Percentiles rank a stretch among this genome's conserved stretches.
phyloP scores from a whole-genome alignment of 2,329 filamentous ascomycete species.

The Microcyclospora pomicola region DNA sequence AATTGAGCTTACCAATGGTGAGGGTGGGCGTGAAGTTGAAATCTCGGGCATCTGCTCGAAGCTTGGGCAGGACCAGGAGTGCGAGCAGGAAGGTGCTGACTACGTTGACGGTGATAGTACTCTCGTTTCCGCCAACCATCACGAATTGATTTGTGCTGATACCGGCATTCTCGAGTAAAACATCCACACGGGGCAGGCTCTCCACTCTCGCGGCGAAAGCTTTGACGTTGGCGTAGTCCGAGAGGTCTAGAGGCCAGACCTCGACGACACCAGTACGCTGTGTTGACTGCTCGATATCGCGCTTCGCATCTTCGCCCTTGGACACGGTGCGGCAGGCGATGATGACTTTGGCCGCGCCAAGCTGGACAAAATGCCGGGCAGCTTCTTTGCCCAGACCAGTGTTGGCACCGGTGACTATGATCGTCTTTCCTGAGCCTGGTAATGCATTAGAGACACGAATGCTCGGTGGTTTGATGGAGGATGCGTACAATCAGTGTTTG shows the following conservation, averaged over 20 bases:
- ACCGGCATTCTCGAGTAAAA: conserved; percentile 27
- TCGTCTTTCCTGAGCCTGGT: conserved; percentile 19
- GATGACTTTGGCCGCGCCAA: conserved; percentile 30
- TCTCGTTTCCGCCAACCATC: conserved; percentile 33
- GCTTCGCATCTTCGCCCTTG: conserved; percentile 33
- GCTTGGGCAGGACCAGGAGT: conserved; percentile 37
- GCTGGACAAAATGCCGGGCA: conserved; percentile 27
- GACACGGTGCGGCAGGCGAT: conserved; percentile 29
- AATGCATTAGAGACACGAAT: conserved; percentile 3
- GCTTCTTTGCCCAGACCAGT: conserved; percentile 35
- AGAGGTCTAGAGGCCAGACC: conserved; percentile 35
- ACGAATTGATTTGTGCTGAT: conserved; percentile 18
- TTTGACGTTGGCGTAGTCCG: conserved; percentile 25
- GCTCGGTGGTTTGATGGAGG: conserved; percentile 12
- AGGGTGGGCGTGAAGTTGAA: conserved; percentile 23
- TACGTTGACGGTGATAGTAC: conserved; percentile 38
- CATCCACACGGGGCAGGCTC: conserved; percentile 22
- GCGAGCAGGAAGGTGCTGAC: conserved; percentile 39
- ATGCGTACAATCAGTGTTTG: conserved; percentile 7
- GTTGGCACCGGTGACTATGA: conserved; percentile 38
- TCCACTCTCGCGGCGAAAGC: conserved; percentile 20
- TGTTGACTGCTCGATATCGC: conserved; percentile 25
- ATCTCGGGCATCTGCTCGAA: conserved; percentile 28
- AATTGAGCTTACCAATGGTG: conserved; percentile 23
- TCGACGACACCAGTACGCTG: conserved; percentile 24